Conservation (phyloP, 352 stramenopile genomes). For the Hyaloperonospora arabidopsidis region DNA sequence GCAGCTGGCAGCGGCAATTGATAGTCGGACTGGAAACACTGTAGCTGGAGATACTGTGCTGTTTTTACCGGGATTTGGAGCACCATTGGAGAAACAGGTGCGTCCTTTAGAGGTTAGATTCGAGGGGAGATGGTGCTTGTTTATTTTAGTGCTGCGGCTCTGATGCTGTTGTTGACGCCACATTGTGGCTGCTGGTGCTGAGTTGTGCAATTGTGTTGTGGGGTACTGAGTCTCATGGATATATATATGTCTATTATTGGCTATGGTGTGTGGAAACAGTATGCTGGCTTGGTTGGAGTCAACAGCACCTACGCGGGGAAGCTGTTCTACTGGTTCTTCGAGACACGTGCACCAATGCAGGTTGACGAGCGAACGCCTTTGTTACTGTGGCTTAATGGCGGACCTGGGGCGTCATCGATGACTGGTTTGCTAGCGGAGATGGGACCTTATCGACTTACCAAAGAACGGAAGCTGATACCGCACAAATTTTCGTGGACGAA, state of each 20-base stretch:
- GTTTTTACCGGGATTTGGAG: conserved; percentile 63
- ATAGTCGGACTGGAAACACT: conserved; percentile 15
- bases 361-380: conserved; percentile 48
- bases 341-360: conserved; percentile 40
- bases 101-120: conserved; percentile 5
- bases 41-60: conserved; percentile 31
- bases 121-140: conserved; percentile 2
- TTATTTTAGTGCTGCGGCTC: conserved; percentile 4
- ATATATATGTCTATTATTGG: conserved; percentile 23
- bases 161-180: conserved; percentile 7
- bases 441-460: conserved; percentile 64
- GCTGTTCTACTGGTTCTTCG: conserved; percentile 85
- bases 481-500: conserved; percentile 67
- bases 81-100: conserved; percentile 59
- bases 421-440: conserved; percentile 70
- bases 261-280: conserved; percentile 41
- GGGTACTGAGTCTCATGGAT: conserved; percentile 21
- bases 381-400: conserved; percentile 77
- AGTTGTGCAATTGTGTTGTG: conserved; percentile 19
- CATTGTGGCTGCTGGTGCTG: conserved; percentile 18
- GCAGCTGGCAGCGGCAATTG: background rate
- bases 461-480: conserved; percentile 59
- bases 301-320: conserved; percentile 48
- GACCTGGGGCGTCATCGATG: conserved; percentile 73
- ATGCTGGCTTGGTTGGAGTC: conserved; percentile 57